phyloP scores from a whole-genome alignment of 2,329 filamentous ascomycete genomes.

The Escovopsis sp. region DNA sequence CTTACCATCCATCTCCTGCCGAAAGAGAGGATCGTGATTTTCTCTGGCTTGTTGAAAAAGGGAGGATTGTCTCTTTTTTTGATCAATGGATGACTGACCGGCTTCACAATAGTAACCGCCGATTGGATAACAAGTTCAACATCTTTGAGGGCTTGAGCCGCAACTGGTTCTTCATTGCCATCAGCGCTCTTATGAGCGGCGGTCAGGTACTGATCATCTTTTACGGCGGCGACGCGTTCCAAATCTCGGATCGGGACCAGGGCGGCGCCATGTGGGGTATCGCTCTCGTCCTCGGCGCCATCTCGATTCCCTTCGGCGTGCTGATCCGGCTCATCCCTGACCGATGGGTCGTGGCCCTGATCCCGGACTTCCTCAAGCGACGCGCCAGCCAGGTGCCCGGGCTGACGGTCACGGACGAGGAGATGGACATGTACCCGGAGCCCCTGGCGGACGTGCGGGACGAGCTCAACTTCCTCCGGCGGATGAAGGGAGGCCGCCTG shows the following conservation, averaged over 20 bases:
- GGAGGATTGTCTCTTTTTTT: too few species aligned
- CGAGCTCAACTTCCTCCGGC: conserved; percentile 67
- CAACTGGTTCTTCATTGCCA: conserved; percentile 81
- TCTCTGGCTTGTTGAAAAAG: too few species aligned
- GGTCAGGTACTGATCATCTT: conserved; percentile 84
- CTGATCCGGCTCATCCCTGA: conserved; percentile 75
- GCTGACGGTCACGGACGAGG: conserved; percentile 49
- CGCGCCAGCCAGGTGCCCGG: conserved; percentile 31
- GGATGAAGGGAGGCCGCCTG: conserved; percentile 65
- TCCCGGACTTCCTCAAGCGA: conserved; percentile 38
- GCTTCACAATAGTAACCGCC: conserved; percentile 49
- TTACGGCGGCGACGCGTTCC: conserved; percentile 69
- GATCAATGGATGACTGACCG: too few species aligned
- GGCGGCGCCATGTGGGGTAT: conserved; percentile 72
- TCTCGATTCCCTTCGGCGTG: conserved; percentile 76
- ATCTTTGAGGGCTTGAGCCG: conserved; percentile 76
- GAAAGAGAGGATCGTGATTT: too few species aligned
- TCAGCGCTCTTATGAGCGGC: conserved; percentile 75
- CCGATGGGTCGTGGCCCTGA: conserved; percentile 36
- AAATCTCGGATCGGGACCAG: conserved; percentile 45
- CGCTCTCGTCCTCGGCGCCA: conserved; percentile 64
- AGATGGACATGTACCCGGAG: conserved; percentile 54
- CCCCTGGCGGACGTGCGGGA: conserved; percentile 61
- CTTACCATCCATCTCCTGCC: neutral
- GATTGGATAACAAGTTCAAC: conserved; percentile 88